These are phyloP conservation scores for Pyrenophora teres DNA, from an alignment of 2,329 filamentous ascomycete species.

Conservation along the genomic window DNA sequence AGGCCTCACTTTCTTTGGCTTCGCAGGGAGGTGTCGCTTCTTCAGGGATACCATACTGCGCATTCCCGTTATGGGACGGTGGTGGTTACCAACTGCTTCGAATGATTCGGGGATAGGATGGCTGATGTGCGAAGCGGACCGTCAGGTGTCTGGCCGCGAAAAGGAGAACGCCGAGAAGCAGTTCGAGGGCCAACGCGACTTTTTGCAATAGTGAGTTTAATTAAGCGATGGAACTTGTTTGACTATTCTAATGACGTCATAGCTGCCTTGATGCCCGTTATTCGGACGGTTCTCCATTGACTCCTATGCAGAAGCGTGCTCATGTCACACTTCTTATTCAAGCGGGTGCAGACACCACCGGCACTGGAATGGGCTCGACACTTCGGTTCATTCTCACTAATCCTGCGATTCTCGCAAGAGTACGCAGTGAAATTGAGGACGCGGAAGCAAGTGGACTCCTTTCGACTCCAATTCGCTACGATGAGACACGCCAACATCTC, in stretches of 20 bases:
- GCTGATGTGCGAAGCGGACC: conserved; percentile 46
- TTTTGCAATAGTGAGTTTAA: conserved; percentile 39
- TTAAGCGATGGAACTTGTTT: background rate
- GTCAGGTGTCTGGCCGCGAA: conserved; percentile 39
- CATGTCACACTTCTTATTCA: conserved; percentile 48
- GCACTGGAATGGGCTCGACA: conserved; percentile 41
- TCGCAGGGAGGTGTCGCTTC: conserved; percentile 42
- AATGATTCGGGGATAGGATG: conserved; percentile 45
- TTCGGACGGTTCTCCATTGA: conserved; percentile 37
- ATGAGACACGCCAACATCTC: conserved; percentile 39
- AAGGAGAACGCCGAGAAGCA: conserved; percentile 26
- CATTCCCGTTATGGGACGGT: conserved; percentile 25
- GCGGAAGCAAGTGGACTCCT: conserved; percentile 28
- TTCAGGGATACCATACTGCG: conserved; percentile 43
- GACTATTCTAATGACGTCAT: background rate
- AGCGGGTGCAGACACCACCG: conserved; percentile 46
- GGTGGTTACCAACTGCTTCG: conserved; percentile 39
- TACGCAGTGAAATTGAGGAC: conserved; percentile 28
- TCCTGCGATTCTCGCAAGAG: conserved; percentile 20
- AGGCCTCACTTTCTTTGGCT: conserved; percentile 46
- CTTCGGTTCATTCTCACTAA: conserved; percentile 34
- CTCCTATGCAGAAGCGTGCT: conserved; percentile 38
- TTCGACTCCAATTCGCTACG: conserved; percentile 32
- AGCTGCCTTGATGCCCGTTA: conserved; percentile 44
- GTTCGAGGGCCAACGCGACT: conserved; percentile 36